A percentile compares a stretch with the other conserved stretches of the same genome.
Conservation (phyloP, 129 eudicot genomes). For the Logfia minima region DNA sequence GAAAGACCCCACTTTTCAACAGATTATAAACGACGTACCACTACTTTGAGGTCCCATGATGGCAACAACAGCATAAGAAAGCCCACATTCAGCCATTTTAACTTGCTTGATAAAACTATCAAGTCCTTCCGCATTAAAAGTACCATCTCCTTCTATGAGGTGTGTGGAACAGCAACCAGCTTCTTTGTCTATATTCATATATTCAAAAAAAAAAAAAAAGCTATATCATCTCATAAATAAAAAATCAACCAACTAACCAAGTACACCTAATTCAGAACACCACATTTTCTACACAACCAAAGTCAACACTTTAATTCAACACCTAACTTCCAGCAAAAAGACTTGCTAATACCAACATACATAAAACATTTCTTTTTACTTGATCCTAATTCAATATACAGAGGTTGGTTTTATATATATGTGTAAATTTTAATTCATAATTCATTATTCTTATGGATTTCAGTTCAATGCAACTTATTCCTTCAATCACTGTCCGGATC, state of each 20-base stretch:
- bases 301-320: not conserved
- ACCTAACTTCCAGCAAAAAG: conserved; percentile 13
- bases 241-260: not conserved
- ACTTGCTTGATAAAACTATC: conserved; percentile 87
- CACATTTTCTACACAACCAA: conserved; percentile 15
- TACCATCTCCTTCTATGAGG: conserved; percentile 98
- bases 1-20: not conserved
- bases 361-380: not conserved
- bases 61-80: conserved; percentile 96
- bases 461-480: conserved; percentile 17
- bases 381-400: not conserved
- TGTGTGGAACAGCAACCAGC: conserved; percentile 80
- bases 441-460: not conserved
- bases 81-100: conserved; percentile 83
- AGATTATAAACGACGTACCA: conserved; percentile 48
- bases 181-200: conserved; percentile 41
- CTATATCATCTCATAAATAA: not conserved
- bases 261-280: not conserved
- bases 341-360: conserved; percentile 2
- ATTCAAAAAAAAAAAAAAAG: conserved; percentile 1
- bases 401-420: too few species aligned
- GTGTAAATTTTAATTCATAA: not conserved
- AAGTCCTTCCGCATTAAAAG: conserved; percentile 71
- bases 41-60: conserved; percentile 99
- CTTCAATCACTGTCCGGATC: conserved; percentile 24